Percentiles rank a stretch among this genome's conserved stretches.
phyloP scores from a whole-genome alignment of 2,329 filamentous ascomycete genomes.

The Sporothrix luriei region DNA sequence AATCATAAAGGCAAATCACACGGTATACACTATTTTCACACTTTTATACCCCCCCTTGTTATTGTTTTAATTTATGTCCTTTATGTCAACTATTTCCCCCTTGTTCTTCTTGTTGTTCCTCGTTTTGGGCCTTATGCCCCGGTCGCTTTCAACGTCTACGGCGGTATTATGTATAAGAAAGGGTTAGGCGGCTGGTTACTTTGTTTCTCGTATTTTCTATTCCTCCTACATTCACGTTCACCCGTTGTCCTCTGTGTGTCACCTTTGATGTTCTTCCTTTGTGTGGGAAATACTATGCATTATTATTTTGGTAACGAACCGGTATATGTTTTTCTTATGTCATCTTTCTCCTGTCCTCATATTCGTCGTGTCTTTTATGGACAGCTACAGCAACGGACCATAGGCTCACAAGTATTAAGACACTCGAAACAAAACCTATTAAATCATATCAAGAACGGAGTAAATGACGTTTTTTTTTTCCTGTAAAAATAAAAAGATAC shows the following conservation, averaged over 20 bases:
- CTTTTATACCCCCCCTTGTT: constrained; percentile 25
- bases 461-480: not conserved
- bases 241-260: not conserved
- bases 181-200: constrained; percentile 13
- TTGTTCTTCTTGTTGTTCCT: not conserved
- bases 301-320: constrained; percentile 12
- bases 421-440: not conserved
- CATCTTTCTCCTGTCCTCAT: constrained; percentile 10
- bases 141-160: not conserved
- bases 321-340: constrained; percentile 21
- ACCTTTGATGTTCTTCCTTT: constrained; percentile 7
- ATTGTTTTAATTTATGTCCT: constrained; percentile 2
- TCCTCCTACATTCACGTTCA: not conserved
- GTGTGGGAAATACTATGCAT: constrained; percentile 14
- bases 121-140: not conserved
- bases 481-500: no score
- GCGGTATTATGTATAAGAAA: constrained; percentile 16
- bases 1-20: not conserved
- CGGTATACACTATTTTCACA: not conserved
- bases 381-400: not conserved
- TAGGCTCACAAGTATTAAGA: constrained; percentile 18
- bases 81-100: not conserved
- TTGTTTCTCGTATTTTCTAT: not conserved
- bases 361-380: constrained; percentile 14
- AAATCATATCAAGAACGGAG: not conserved